Evolutionary conservation across 352 stramenopile species (phyloP).

Genomic region (Phytopythium boreale): DNA sequence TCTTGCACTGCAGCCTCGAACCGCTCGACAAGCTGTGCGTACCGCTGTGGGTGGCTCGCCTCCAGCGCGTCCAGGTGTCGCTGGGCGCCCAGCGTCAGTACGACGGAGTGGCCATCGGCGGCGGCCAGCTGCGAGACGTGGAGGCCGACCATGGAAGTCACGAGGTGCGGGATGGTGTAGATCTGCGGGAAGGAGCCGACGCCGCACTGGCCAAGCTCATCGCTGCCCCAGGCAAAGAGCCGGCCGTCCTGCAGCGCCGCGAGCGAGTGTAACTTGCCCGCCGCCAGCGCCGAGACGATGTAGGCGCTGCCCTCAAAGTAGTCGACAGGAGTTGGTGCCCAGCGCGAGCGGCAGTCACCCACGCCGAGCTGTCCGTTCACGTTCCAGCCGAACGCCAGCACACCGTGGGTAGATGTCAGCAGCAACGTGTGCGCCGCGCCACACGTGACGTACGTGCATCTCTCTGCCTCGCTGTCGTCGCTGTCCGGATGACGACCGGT

Average conservation of each 20-base stretch:
- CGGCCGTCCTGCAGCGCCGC: conserved; percentile 40
- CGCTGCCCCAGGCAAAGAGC: conserved; percentile 68
- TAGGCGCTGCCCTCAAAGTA: conserved; percentile 48
- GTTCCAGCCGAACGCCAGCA: conserved; percentile 65
- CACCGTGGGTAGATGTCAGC: conserved; percentile 26
- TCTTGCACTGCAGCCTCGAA: conserved; percentile 40
- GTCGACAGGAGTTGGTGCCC: conserved; percentile 28
- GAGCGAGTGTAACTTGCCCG: conserved; percentile 57
- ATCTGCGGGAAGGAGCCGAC: conserved; percentile 64
- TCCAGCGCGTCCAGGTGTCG: conserved; percentile 45
- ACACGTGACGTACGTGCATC: conserved; percentile 55
- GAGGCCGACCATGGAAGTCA: conserved; percentile 53
- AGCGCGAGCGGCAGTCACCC: conserved; percentile 50
- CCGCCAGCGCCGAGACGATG: conserved; percentile 35
- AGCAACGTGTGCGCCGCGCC: conserved; percentile 59
- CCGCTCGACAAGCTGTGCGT: conserved; percentile 32
- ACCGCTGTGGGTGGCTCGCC: conserved; percentile 38
- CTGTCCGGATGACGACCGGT: conserved; percentile 8
- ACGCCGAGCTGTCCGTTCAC: conserved; percentile 55
- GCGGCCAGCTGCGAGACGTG: conserved; percentile 46
- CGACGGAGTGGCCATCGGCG: conserved; percentile 51
- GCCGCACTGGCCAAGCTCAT: conserved; percentile 74
- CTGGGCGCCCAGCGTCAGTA: conserved; percentile 36
- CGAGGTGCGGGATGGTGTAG: conserved; percentile 72
- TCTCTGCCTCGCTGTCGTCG: background rate